A percentile compares a stretch with the other conserved stretches of the same genome.
Evolutionary conservation across 2,329 filamentous ascomycete genomes (phyloP).

Genomic region (Colletotrichum filicis): DNA sequence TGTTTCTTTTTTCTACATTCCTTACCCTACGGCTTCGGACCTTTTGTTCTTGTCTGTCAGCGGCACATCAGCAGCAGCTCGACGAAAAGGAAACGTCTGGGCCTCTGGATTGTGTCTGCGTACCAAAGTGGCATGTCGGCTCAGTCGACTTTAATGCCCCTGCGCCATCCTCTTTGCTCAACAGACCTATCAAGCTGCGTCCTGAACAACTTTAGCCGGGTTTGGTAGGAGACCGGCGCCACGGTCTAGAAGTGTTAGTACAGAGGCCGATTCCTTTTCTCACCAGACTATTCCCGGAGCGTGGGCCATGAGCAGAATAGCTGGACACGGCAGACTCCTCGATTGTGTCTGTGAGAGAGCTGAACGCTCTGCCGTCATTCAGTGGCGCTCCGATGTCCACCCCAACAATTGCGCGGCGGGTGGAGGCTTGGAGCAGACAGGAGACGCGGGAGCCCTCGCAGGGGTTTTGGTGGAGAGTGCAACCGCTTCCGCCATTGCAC

Average conservation of each 20-base stretch:
- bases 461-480: no score
- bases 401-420: no score
- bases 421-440: no score
- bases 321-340: background rate
- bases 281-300: background rate
- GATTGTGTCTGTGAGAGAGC: background rate
- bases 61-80: background rate
- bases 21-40: background rate
- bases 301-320: constrained; percentile 4
- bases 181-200: background rate
- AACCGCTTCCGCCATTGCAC: no score
- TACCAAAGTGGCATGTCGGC: background rate
- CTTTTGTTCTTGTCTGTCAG: background rate
- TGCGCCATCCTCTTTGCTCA: background rate
- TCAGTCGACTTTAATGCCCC: background rate
- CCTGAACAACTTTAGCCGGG: background rate
- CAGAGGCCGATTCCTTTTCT: background rate
- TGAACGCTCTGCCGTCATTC: background rate
- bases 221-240: constrained; percentile 1
- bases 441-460: no score
- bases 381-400: constrained; percentile 12
- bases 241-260: background rate
- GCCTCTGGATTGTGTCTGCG: background rate
- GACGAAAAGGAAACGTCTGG: background rate
- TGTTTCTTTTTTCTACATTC: background rate